phyloP scores from a whole-genome alignment of 345 rosid species.

The Eucalyptus erythrocorys region DNA sequence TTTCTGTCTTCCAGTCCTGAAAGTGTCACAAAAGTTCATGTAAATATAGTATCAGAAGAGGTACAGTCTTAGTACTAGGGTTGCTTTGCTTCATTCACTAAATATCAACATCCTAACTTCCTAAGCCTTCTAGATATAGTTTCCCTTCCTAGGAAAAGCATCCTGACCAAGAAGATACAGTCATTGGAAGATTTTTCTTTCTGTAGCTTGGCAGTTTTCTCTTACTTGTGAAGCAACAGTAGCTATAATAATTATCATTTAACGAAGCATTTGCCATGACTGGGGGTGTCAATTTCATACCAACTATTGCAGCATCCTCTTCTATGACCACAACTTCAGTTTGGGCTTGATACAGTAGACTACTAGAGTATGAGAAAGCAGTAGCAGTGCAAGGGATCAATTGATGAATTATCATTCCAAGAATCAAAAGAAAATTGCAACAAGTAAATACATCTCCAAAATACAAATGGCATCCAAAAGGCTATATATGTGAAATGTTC shows the following conservation, averaged over 20 bases:
- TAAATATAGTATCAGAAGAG: neutral
- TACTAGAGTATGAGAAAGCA: neutral
- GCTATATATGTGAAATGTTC: neutral
- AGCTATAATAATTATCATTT: neutral
- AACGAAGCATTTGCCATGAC: neutral
- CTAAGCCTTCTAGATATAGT: neutral
- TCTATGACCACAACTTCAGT: neutral
- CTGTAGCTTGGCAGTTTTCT: neutral
- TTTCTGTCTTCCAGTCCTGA: conserved; percentile 96
- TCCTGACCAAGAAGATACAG: neutral
- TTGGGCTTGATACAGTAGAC: neutral
- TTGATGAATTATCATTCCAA: neutral
- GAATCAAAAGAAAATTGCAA: neutral
- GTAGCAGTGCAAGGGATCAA: neutral
- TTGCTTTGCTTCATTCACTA: neutral
- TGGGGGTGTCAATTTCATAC: neutral
- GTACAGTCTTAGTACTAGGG: neutral
- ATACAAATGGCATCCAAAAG: neutral
- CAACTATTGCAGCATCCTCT: neutral
- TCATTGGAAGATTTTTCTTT: neutral
- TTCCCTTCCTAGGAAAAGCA: neutral
- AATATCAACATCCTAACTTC: neutral
- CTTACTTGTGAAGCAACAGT: neutral
- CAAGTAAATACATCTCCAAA: neutral
- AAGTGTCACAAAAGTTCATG: neutral